Percentiles rank a stretch among this genome's conserved stretches.
phyloP scores from a whole-genome alignment of 2,329 filamentous ascomycete genomes.

The Fusarium ramigenum region DNA sequence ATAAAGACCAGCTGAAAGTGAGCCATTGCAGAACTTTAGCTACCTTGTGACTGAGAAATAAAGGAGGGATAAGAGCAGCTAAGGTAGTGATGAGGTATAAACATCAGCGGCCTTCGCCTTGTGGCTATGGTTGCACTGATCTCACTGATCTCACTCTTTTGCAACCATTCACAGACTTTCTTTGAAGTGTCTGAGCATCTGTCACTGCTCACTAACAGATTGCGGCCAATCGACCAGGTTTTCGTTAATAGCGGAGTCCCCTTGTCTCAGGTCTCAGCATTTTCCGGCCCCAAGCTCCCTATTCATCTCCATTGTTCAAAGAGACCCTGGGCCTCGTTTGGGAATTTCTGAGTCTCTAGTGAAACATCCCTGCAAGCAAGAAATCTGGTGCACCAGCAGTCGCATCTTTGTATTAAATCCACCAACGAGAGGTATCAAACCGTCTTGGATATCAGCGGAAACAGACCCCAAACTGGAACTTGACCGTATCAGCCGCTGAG shows the following conservation, averaged over 20 bases:
- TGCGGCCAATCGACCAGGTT: constrained; percentile 11
- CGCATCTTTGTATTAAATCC: constrained; percentile 28
- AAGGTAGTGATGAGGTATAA: constrained; percentile 16
- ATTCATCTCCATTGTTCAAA: constrained; percentile 16
- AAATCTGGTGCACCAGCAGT: constrained; percentile 25
- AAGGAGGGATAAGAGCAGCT: not conserved
- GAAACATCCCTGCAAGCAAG: constrained; percentile 30
- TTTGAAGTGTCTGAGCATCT: not conserved
- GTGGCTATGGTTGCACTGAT: constrained; percentile 5
- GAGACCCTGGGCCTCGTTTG: constrained; percentile 8
- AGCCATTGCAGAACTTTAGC: not conserved
- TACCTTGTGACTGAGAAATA: not conserved
- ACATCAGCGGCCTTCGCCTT: constrained; percentile 13
- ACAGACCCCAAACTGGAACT: constrained; percentile 34
- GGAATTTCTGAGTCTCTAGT: not conserved
- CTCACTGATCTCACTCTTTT: constrained; percentile 2
- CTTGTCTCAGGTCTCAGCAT: constrained; percentile 35
- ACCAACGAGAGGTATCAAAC: constrained; percentile 32
- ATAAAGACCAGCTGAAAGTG: constrained; percentile 15
- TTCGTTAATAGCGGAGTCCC: constrained; percentile 17
- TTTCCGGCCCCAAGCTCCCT: constrained; percentile 5
- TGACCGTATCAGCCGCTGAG: constrained; percentile 29
- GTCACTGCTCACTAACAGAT: not conserved
- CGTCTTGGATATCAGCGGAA: constrained; percentile 26
- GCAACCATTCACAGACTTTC: not conserved